These are phyloP conservation scores for Apostasia shenzhenica DNA, from an alignment of 106 monocot genomes.

Conservation along the genomic window DNA sequence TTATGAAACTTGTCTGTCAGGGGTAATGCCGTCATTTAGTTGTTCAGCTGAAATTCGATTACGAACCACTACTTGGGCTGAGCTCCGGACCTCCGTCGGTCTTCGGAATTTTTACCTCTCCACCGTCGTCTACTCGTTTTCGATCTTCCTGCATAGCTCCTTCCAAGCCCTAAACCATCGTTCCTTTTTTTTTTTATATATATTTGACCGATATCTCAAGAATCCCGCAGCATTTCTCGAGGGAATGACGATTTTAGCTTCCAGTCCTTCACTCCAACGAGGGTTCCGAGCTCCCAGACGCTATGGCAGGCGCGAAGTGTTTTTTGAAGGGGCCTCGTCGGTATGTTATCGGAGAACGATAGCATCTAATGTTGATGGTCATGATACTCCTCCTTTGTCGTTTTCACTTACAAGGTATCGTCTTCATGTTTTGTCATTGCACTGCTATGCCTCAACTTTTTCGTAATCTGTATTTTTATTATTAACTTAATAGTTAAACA, in stretches of 20 bases:
- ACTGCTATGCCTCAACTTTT: neutral
- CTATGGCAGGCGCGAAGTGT: conserved; percentile 33
- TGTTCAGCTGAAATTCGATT: too few species aligned
- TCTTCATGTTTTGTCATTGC: neutral
- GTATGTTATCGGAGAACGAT: conserved; percentile 10
- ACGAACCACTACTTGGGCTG: too few species aligned
- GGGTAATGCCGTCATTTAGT: too few species aligned
- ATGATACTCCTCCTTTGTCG: conserved; percentile 1
- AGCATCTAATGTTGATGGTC: neutral
- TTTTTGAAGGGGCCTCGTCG: conserved; percentile 26
- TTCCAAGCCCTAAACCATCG: too few species aligned
- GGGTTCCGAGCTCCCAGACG: conserved; percentile 13
- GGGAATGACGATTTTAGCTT: conserved; percentile 30
- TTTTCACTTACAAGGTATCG: conserved; percentile 3
- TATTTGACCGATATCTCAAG: too few species aligned
- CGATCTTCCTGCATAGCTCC: too few species aligned
- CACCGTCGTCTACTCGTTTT: too few species aligned
- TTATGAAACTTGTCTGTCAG: too few species aligned
- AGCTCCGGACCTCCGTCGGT: too few species aligned
- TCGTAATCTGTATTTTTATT: neutral
- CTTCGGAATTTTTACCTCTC: too few species aligned
- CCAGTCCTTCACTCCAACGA: conserved; percentile 6
- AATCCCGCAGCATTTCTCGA: neutral
- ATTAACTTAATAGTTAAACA: neutral
- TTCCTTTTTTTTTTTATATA: too few species aligned